Base-by-base conservation (phyloP, 2,329 filamentous ascomycete species). In the Bipolaris sorokiniana region DNA sequence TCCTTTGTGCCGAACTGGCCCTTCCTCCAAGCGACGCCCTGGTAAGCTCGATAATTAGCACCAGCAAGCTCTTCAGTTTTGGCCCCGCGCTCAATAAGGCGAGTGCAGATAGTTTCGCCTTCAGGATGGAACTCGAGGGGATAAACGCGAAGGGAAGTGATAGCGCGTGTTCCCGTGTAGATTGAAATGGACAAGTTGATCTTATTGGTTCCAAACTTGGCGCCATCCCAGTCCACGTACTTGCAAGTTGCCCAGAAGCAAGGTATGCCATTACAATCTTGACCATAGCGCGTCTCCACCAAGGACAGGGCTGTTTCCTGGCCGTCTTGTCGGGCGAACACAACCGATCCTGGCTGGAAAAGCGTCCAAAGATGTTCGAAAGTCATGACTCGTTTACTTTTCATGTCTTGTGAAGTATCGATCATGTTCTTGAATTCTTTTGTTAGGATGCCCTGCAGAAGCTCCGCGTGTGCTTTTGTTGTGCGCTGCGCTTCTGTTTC, bases 41-140 rank as follows among this genome's bases (percentile, higher is more conserved):
- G 75, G 60, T 85, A 85, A 1, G 77, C 74, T 51, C 78, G 79
- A 69, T 82, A 84, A 52, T 83, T 79, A 23, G 79, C 79, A 1
- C 82, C 82, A 40, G 77, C 77, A 26, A 83, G 72, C 9, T 69
- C 61, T 58, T 84, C 81, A 55, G 81, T 78, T 44, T 77, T 75
- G 16, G 73, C 75, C 6, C 83, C 83, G 3, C 82, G 78, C 20
- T 77, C 73, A 23, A 81, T 73, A 9, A 85, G 71, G 5, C 72
- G 68, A 11, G 71, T 56, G 9, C 71, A 73, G 10, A 84, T 62
- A 2, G 71, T 68, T 1, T 76, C 70, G 31, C 76, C 67, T 3
- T 81, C 72, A 1, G 68, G 55, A 61, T 83, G 81, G 56, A 77
- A 81, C 2, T 77, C 69, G 1, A 84, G 58, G 0, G 82, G 82